Evolutionary conservation across 768 basidiomycete genomes (phyloP), one percentile per base, ranked within the genome.

Genomic region (Obba rivulosa): DNA sequence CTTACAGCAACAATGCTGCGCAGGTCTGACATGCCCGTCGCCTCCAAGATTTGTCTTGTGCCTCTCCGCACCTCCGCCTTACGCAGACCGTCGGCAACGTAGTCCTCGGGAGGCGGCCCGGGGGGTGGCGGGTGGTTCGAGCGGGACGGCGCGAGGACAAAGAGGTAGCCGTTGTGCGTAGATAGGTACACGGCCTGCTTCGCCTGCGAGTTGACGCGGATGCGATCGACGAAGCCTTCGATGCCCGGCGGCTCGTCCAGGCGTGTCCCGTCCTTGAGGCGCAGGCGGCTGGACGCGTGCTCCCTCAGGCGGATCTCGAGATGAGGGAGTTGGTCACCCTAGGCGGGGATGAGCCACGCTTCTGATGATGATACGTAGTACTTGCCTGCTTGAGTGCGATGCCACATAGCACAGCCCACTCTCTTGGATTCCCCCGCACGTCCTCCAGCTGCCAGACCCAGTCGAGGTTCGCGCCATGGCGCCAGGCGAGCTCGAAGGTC

Each of bases 371-470:
- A 34, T 39, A 25, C 46, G 39, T 22, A 10, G 24, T 16, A 65
- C 73, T 52, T 60, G 85, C 92, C 72, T 87, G 80, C 52, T 74
- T 74, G 53, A 89, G 71, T 9, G 87, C 81, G 35, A 94, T 55
- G 25, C 91, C 92, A 52, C 78, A 86, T 9, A 95, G 64, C 2
- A 91, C 79, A 1, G 78, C 76, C 86, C 87, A 92, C 21, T 75
- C 72, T 40, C 92, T 73, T 18, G 64, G 55, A 43, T 76, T 69
- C 9, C 81, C 87, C 28, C 78, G 71, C 0, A 85, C 70, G 55
- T 87, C 85, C 21, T 76, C 69, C n/a, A 81, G 75, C 34, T 83
- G 72, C 77, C 85, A 85, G 22, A 93, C 71, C 94, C 94, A 97
- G 59, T 97, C 93, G 41, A 97, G 62, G 51, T 79, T 77, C 2